Conservation (phyloP, 1,284 basidiomycete species). For the Earliella scabrosa region DNA sequence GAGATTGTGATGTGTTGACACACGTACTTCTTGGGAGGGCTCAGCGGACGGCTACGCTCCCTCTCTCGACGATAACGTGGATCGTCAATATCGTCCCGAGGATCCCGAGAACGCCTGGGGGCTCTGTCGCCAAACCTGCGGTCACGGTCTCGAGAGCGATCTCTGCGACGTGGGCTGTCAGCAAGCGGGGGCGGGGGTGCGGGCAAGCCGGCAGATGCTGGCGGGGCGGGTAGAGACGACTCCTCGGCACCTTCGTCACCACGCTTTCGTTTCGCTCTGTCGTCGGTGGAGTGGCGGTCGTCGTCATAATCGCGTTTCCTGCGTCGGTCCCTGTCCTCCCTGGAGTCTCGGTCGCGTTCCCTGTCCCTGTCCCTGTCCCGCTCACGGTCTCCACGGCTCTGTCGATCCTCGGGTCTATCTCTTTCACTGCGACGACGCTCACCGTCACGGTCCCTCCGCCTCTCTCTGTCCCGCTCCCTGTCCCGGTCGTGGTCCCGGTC, state of each 20-base stretch:
- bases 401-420: conserved; percentile 45
- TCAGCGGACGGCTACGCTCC: conserved; percentile 24
- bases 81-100: conserved; percentile 66
- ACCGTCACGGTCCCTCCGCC: conserved; percentile 40
- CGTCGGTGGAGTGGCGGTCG: conserved; percentile 50
- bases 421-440: conserved; percentile 40
- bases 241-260: conserved; percentile 50
- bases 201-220: conserved; percentile 45
- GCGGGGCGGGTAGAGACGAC: conserved; percentile 37
- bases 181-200: conserved; percentile 44
- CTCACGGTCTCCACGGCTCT: conserved; percentile 51
- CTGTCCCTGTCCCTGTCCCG: conserved; percentile 45
- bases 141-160: conserved; percentile 56
- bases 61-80: conserved; percentile 44
- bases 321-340: conserved; percentile 56
- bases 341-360: conserved; percentile 50
- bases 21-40: conserved; percentile 18
- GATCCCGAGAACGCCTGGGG: conserved; percentile 47
- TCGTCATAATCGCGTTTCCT: conserved; percentile 66
- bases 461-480: conserved; percentile 46
- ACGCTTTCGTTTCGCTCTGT: conserved; percentile 61
- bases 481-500: conserved; percentile 51
- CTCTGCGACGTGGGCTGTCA: conserved; percentile 61
- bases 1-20: background rate
- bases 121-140: conserved; percentile 54